These are phyloP conservation scores for Lathyrus oleraceus DNA, from an alignment of 306 rosid species.

Conservation along the genomic window DNA sequence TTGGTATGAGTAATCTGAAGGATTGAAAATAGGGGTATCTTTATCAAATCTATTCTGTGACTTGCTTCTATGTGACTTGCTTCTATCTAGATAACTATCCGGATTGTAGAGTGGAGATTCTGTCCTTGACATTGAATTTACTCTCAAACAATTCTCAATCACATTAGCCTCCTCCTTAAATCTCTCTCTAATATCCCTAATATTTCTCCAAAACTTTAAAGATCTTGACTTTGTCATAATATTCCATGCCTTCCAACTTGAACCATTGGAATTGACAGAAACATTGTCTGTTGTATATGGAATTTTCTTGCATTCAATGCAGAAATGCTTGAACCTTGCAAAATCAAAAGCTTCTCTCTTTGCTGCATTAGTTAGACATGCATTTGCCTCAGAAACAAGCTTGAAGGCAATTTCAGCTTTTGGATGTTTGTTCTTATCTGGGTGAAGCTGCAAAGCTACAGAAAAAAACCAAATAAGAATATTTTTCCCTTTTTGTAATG, in stretches of 20 bases:
- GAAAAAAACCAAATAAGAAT: background rate
- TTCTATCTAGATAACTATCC: slow-evolving; percentile 31
- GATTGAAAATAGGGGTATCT: slow-evolving; percentile 80
- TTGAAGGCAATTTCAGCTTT: slow-evolving; percentile 94
- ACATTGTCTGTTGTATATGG: slow-evolving; percentile 41
- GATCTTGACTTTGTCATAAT: slow-evolving; percentile 48
- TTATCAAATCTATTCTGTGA: slow-evolving; percentile 38
- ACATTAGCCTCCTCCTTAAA: slow-evolving; percentile 75
- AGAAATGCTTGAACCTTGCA: slow-evolving; percentile 64
- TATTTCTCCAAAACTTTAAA: slow-evolving; percentile 46
- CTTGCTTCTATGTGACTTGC: slow-evolving; percentile 38
- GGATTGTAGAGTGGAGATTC: slow-evolving; percentile 50
- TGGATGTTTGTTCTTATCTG: slow-evolving; percentile 92
- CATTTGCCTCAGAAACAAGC: slow-evolving; percentile 91
- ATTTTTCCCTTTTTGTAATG: background rate
- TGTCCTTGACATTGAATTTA: slow-evolving; percentile 50
- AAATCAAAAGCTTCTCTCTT: slow-evolving; percentile 70
- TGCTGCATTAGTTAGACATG: slow-evolving; percentile 62
- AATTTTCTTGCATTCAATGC: slow-evolving; percentile 70
- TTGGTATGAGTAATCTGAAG: slow-evolving; percentile 59
- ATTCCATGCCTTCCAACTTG: slow-evolving; percentile 45
- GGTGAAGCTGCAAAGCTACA: slow-evolving; percentile 94
- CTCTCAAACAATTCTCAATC: slow-evolving; percentile 62
- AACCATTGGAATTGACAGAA: slow-evolving; percentile 37
- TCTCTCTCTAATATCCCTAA: slow-evolving; percentile 64